A percentile compares a stretch with the other conserved stretches of the same genome.
Evolutionary conservation across 208 protist genomes (phyloP).

Genomic region (Lotmaria passim): DNA sequence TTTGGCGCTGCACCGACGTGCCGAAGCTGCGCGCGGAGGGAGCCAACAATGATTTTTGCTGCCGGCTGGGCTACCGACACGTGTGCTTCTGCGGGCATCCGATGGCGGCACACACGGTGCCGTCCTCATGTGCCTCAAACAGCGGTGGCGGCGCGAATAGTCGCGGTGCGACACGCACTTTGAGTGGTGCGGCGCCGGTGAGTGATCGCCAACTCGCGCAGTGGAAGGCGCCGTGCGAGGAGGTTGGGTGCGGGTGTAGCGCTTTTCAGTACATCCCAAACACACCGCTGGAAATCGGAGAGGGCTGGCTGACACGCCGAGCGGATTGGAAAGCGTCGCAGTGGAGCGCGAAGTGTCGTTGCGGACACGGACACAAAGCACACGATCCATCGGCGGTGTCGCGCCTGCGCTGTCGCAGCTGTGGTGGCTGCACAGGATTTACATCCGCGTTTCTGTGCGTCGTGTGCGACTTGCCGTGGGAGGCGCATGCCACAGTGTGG

Average conservation of each 20-base stretch:
- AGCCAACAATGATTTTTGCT: slow-evolving; percentile 81
- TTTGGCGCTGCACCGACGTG: slow-evolving; percentile 68
- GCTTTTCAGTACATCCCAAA: slow-evolving; percentile 86
- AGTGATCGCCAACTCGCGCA: slow-evolving; percentile 25
- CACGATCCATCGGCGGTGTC: slow-evolving; percentile 46
- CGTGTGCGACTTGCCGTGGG: slow-evolving; percentile 80
- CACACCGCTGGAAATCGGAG: slow-evolving; percentile 87
- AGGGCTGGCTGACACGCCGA: slow-evolving; percentile 78
- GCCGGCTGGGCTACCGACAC: slow-evolving; percentile 67
- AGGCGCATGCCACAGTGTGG: slow-evolving; percentile 84
- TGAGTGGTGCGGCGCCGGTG: neutral
- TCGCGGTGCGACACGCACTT: too few relatives aligned
- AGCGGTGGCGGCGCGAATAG: neutral
- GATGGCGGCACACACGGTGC: slow-evolving; percentile 46
- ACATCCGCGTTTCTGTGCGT: slow-evolving; percentile 79
- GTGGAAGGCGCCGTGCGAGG: slow-evolving; percentile 43
- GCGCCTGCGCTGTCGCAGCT: slow-evolving; percentile 44
- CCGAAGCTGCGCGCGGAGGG: slow-evolving; percentile 52
- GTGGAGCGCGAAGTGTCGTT: slow-evolving; percentile 87
- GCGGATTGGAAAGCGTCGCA: slow-evolving; percentile 56
- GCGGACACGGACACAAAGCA: slow-evolving; percentile 62
- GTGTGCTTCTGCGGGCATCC: slow-evolving; percentile 86
- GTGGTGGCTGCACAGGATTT: slow-evolving; percentile 54
- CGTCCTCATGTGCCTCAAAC: slow-evolving; percentile 14
- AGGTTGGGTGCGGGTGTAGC: slow-evolving; percentile 53